Percentiles rank a stretch among this genome's conserved stretches.
Conservation (phyloP, 1,284 basidiomycete species). For the Microbotryomycetes sp. region DNA sequence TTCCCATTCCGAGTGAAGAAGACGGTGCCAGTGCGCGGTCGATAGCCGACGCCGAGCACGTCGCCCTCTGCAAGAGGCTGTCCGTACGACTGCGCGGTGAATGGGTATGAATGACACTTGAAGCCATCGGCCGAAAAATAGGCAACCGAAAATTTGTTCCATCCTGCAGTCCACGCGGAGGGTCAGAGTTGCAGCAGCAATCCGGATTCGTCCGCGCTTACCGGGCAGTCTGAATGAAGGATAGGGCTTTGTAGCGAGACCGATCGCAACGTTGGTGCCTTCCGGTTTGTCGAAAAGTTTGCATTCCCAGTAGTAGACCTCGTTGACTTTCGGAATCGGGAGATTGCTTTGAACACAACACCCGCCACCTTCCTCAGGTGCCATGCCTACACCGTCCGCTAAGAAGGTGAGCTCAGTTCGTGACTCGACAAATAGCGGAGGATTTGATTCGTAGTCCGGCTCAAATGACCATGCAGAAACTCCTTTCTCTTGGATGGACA, state of each 20-base stretch:
- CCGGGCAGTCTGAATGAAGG: slow-evolving; percentile 79
- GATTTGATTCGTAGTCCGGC: slow-evolving; percentile 85
- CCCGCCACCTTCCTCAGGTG: slow-evolving; percentile 50
- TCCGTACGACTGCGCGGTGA: slow-evolving; percentile 79
- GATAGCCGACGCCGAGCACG: slow-evolving; percentile 85
- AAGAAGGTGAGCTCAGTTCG: slow-evolving; percentile 94
- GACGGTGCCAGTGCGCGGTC: slow-evolving; percentile 86
- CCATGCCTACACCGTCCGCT: slow-evolving; percentile 75
- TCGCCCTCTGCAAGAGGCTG: slow-evolving; percentile 84
- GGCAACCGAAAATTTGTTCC: slow-evolving; percentile 83
- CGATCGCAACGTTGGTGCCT: slow-evolving; percentile 73
- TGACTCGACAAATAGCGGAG: slow-evolving; percentile 76
- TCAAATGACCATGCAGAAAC: slow-evolving; percentile 97
- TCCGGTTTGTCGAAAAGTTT: slow-evolving; percentile 93
- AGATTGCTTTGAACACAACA: slow-evolving; percentile 91
- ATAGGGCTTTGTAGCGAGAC: slow-evolving; percentile 89
- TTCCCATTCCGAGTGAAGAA: slow-evolving; percentile 95
- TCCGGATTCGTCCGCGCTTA: slow-evolving; percentile 8
- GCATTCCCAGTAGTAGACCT: slow-evolving; percentile 96
- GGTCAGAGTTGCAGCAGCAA: background rate
- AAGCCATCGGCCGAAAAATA: slow-evolving; percentile 90
- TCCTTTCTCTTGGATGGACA: slow-evolving; percentile 95
- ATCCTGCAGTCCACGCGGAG: slow-evolving; percentile 45
- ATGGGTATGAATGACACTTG: slow-evolving; percentile 96
- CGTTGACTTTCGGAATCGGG: slow-evolving; percentile 87